Base-by-base conservation (phyloP, 2,329 filamentous ascomycete species). In the Ceratocystis diversiconidia region DNA sequence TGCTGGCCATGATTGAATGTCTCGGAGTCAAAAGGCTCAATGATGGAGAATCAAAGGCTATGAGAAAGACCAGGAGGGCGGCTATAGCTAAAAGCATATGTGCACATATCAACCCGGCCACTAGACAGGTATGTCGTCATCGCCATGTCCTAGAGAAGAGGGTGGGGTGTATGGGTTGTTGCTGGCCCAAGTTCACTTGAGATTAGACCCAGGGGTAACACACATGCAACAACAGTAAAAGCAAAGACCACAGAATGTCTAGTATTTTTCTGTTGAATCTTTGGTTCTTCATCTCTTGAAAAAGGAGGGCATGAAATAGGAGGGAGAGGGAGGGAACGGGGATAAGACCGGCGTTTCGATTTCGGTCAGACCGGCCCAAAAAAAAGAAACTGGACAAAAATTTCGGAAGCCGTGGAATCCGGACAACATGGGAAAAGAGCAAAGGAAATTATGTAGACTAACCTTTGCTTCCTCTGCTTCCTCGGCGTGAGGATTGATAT, bases 381-480 rank as follows among this genome's bases (percentile, higher is more conserved):
- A 57, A 57, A 8, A 10, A 10, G 52, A 57, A 57, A 28, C 28
- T 30, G 22, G 22, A 50, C 46, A 12, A 30, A 25, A 6, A 2
- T 17, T 22, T 57, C 25, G 52, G 25, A 57, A 57, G 22, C 52
- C 52, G 52, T 57, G 52, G 52, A 28, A 17, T 28, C 52, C 30
- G 22, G 25, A 28, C 19, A 50, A 17, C 22, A 57, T 55, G 52
- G 52, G 10, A 5, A 57, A 57, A 30, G 3, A 61, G n/a, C 2
- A 61, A 61, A 61, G 28, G 8, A 22, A 22, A 19, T 41, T n/a
- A 25, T 43, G 10, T 28, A 61, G 43, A 61, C 32, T 61, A 61
- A 61, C 52, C 52, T 57, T 30, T 57, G 15, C 52, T 57, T 32
- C 52, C 52, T 57, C 52, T 57, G 28, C 52, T 57, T 57, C 52